Evolutionary conservation across 2,329 filamentous ascomycete species (phyloP).

Genomic region (Aspergillus ochraceus): DNA sequence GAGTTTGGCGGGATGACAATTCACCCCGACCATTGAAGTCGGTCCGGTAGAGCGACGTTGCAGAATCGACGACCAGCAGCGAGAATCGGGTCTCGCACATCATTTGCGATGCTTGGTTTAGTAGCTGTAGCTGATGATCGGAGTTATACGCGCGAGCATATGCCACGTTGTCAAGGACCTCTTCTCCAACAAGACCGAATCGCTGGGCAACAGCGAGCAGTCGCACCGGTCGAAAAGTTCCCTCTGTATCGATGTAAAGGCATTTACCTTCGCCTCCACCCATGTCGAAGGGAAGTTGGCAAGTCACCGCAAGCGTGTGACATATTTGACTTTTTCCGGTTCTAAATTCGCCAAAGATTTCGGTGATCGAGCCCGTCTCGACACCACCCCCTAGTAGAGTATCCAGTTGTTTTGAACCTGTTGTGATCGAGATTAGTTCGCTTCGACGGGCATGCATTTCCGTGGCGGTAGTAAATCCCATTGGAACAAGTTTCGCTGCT

Average conservation of each 20-base stretch:
- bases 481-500: constrained; percentile 95
- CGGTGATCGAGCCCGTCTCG: constrained; percentile 96
- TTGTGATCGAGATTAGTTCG: constrained; percentile 96
- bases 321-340: constrained; percentile 99
- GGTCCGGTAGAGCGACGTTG: constrained; percentile 91
- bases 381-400: constrained; percentile 91
- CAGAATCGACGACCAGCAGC: constrained; percentile 91
- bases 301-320: constrained; percentile 97
- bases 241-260: constrained; percentile 97
- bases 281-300: constrained; percentile 97
- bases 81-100: constrained; percentile 99
- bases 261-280: constrained; percentile 98
- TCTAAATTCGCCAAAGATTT: constrained; percentile 96
- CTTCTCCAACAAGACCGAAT: constrained; percentile 92
- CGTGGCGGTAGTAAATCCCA: constrained; percentile 98
- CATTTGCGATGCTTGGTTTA: constrained; percentile 95
- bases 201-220: constrained; percentile 88
- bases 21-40: constrained; percentile 97
- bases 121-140: constrained; percentile 90
- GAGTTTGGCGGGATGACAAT: constrained; percentile 79
- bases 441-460: constrained; percentile 98
- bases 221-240: constrained; percentile 91
- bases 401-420: constrained; percentile 95
- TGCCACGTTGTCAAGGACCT: constrained; percentile 96
- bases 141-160: constrained; percentile 98